phyloP scores from a whole-genome alignment of 2,329 filamentous ascomycete species.

The Paecilomyces formosus region DNA sequence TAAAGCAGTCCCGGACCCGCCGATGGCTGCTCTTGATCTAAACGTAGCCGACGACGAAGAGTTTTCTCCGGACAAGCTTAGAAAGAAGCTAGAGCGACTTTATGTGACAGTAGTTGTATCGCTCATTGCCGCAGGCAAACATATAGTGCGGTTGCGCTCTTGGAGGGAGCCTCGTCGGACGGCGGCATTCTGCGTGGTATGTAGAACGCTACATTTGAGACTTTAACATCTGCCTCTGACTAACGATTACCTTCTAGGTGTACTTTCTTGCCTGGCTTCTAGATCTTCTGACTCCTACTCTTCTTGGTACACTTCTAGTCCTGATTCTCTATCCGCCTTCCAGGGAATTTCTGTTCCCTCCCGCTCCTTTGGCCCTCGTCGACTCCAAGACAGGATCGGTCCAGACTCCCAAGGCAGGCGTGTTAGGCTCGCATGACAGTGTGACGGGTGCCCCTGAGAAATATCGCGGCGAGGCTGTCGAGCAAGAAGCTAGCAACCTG shows the following conservation, averaged over 20 bases:
- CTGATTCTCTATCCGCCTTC: conserved; percentile 60
- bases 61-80: conserved; percentile 76
- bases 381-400: conserved; percentile 62
- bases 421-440: conserved; percentile 68
- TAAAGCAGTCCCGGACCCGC: conserved; percentile 54
- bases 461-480: conserved; percentile 73
- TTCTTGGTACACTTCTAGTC: conserved; percentile 53
- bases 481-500: conserved; percentile 75
- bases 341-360: conserved; percentile 62
- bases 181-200: conserved; percentile 53
- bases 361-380: conserved; percentile 68
- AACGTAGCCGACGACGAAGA: conserved; percentile 77
- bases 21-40: conserved; percentile 65
- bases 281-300: conserved; percentile 60
- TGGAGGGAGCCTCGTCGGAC: conserved; percentile 71
- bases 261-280: conserved; percentile 63
- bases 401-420: conserved; percentile 68
- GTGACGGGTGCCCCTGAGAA: conserved; percentile 77
- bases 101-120: conserved; percentile 73
- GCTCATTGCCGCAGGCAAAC: conserved; percentile 60
- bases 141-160: conserved; percentile 67
- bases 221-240: neutral
- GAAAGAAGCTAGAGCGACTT: conserved; percentile 68
- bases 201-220: conserved; percentile 6
- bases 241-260: conserved; percentile 19